Evolutionary conservation across 768 basidiomycete genomes (phyloP).

Genomic region (Trametes gibbosa): DNA sequence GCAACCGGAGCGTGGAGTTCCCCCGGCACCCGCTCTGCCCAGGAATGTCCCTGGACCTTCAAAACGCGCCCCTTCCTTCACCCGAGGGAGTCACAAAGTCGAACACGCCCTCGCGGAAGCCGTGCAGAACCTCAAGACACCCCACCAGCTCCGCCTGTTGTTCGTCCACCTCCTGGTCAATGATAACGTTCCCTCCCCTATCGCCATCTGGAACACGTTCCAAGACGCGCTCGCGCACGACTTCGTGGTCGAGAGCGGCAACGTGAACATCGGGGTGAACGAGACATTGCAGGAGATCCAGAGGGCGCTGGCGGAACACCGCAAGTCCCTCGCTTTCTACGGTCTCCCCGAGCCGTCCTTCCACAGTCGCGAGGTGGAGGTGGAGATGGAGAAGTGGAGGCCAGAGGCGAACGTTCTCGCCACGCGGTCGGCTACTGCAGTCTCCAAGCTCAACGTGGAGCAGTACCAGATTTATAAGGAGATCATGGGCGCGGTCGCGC

Average conservation of each 20-base stretch:
- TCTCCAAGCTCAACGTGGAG: conserved; percentile 23
- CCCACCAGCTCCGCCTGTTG: conserved; percentile 36
- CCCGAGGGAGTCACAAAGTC: conserved; percentile 24
- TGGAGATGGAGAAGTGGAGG: conserved; percentile 28
- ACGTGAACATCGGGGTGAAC: conserved; percentile 22
- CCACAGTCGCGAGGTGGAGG: conserved; percentile 28
- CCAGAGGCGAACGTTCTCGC: conserved; percentile 5
- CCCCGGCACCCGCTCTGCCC: no score
- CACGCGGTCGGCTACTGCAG: conserved; percentile 8
- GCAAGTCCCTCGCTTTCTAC: conserved; percentile 27
- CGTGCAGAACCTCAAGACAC: conserved; percentile 31
- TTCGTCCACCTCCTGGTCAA: conserved; percentile 40
- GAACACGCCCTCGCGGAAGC: conserved; percentile 36
- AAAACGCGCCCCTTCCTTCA: conserved; percentile 24
- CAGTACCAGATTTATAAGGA: conserved; percentile 25
- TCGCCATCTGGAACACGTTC: conserved; percentile 30
- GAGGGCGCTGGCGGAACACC: conserved; percentile 25
- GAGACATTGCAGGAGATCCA: conserved; percentile 26
- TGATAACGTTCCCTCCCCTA: conserved; percentile 26
- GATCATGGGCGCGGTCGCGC: conserved; percentile 15
- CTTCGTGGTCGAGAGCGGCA: conserved; percentile 19
- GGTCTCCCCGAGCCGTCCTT: conserved; percentile 31
- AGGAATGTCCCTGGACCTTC: conserved; percentile 26
- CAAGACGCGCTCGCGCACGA: conserved; percentile 24
- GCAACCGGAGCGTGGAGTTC: not conserved